Base-by-base conservation (phyloP, 2,329 filamentous ascomycete genomes). In the Phyllachora maydis region DNA sequence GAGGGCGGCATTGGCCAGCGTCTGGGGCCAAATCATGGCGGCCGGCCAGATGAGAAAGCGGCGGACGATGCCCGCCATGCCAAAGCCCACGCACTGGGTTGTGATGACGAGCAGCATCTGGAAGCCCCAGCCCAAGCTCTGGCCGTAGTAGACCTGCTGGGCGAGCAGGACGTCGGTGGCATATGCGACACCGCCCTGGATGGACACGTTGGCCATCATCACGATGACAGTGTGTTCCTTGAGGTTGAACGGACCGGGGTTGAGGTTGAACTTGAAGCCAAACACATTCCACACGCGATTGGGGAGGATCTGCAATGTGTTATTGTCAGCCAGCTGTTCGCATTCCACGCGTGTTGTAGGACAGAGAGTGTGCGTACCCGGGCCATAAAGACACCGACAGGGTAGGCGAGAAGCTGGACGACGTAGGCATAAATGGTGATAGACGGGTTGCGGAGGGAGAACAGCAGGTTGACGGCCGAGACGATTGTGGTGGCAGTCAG, bases 1-100 rank as follows among this genome's bases (percentile, higher is more conserved):
- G 14, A 73, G 50, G 3, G 63, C 53, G 16, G 58, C 53, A 33
- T 65, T 71, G 35, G 67, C 59, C 16, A 65, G 45, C 11, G 57
- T 54, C 12, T 54, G 50, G 1, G 65, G 65, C 63, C 65, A 70
- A 21, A 70, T 58, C 63, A 69, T 69, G 18, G 60, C 53, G 2
- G 65, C 60, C 2, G 61, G 65, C 40, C 49, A 58, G 14, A 64
- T 51, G 11, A 70, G 52, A 44, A 63, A 69, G 16, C 59, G 54
- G 8, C 62, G 50, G 12, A 52, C 47, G 25, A 70, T 38, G 3
- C 65, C 65, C 4, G 66, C 65, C 13, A 70, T 45, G 5, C 65
- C 65, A 30, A 67, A 68, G 4, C 67, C 67, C 29, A 66, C 60
- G 31, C 63, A 51, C 27, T 69, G 59, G 1, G 60, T 66, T 2